Evolutionary conservation across 2,329 filamentous ascomycete genomes (phyloP).

Genomic region (Cytospora paraplurivora): DNA sequence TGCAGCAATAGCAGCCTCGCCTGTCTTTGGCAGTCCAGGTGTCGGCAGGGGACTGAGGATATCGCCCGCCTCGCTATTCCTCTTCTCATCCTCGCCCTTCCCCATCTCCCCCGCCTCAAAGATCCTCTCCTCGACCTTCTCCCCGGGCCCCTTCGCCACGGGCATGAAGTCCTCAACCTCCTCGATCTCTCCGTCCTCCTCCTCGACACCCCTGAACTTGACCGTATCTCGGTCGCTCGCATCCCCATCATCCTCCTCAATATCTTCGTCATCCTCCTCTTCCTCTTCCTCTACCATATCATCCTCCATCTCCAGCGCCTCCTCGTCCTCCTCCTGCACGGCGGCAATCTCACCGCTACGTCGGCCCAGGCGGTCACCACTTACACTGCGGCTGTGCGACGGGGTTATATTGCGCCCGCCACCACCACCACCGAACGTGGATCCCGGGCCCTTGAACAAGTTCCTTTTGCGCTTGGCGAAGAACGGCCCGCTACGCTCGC

Average conservation of each 20-base stretch:
- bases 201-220: slow-evolving; percentile 51
- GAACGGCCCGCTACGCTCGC: slow-evolving; percentile 49
- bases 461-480: slow-evolving; percentile 83
- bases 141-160: slow-evolving; percentile 27
- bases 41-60: not conserved
- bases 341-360: slow-evolving; percentile 71
- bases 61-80: not conserved
- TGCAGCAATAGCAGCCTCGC: not conserved
- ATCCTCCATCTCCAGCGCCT: slow-evolving; percentile 37
- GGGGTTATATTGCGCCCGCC: slow-evolving; percentile 36
- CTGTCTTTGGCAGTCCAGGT: not conserved
- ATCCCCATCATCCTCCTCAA: slow-evolving; percentile 37
- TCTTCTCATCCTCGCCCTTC: slow-evolving; percentile 2
- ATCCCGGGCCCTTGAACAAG: slow-evolving; percentile 78
- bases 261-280: slow-evolving; percentile 43
- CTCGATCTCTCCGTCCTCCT: slow-evolving; percentile 51
- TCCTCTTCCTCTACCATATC: slow-evolving; percentile 41
- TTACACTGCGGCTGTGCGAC: slow-evolving; percentile 57
- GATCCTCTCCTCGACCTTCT: slow-evolving; percentile 29
- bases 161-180: slow-evolving; percentile 33
- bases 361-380: slow-evolving; percentile 61
- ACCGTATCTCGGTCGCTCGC: slow-evolving; percentile 46
- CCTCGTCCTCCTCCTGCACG: slow-evolving; percentile 66
- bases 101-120: slow-evolving; percentile 26
- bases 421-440: slow-evolving; percentile 53